Percentiles rank a stretch among this genome's conserved stretches.
These are phyloP conservation scores for Cornus suecica DNA, from an alignment of 148 eudicot species.

Conservation along the genomic window DNA sequence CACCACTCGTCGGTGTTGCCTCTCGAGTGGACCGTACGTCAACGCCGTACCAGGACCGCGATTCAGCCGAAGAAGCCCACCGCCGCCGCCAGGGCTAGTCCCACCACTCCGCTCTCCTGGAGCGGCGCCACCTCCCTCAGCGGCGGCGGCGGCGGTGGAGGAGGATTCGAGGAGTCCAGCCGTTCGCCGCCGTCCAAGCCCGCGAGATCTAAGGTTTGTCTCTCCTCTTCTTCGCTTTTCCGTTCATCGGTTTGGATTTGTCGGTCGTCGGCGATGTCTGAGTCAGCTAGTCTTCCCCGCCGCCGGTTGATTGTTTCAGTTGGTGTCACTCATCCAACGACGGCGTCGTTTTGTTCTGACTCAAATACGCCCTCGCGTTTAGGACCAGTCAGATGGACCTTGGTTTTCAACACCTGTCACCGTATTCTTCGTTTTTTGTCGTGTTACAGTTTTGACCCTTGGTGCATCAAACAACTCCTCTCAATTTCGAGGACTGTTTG, in stretches of 20 bases:
- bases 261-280: background rate
- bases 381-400: constrained; percentile 15
- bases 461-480: background rate
- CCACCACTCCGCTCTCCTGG: constrained; percentile 57
- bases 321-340: constrained; percentile 15
- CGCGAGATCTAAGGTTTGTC: constrained; percentile 45
- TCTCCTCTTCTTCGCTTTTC: background rate
- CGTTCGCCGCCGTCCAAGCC: constrained; percentile 11
- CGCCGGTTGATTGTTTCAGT: constrained; percentile 10
- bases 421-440: background rate
- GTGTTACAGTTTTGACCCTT: constrained; percentile 4
- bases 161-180: constrained; percentile 35
- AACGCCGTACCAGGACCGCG: constrained; percentile 26
- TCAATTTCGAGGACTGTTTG: background rate
- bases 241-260: background rate
- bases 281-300: constrained; percentile 14
- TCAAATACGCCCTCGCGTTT: constrained; percentile 20
- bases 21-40: constrained; percentile 38
- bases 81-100: constrained; percentile 29
- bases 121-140: constrained; percentile 35
- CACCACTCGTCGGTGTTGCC: constrained; percentile 12
- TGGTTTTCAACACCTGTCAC: constrained; percentile 5
- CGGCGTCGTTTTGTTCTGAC: constrained; percentile 3
- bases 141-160: constrained; percentile 23
- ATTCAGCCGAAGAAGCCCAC: constrained; percentile 7